Base-by-base conservation (phyloP, 2,329 filamentous ascomycete species). In the Xylariaceae sp. region DNA sequence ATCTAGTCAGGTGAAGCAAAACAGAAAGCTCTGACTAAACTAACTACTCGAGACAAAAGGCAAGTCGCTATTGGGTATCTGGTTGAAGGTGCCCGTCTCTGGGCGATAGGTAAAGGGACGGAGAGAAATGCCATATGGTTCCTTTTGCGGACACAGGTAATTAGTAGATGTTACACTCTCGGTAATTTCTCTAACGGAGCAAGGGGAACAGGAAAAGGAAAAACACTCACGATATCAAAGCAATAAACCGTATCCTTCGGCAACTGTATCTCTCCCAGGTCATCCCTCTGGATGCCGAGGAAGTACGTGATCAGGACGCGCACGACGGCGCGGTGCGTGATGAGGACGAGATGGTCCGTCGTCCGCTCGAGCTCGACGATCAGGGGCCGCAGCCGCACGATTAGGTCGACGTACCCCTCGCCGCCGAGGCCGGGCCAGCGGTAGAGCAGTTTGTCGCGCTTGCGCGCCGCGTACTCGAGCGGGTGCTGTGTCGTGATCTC, bases 351-450 rank as follows among this genome's bases (percentile, higher is more conserved):
- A 15, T 19, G 15, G 24, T 45, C 43, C 3, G 39, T 43, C 12
- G 39, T 45, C 26, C 43, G 36, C 35, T 45, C 43, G 19, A 45
- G 43, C 29, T 45, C 43, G 29, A 45, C 35, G 3, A 45, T 45
- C 2, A 45, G 40, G 9, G 43, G 43, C 12, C 43, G 43, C 21
- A 45, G 9, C 21, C 43, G 17, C 2, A 45, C 40, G 26, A 45
- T 45, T 4, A 45, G 29, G 21, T 45, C 43, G 11, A 39, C 24
- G 34, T 45, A 45, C 6, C 43, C 43, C 13, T 45, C 43, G 3
- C 43, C 43, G 33, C 43, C 43, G 8, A 45, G 23, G 5, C 43
- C 43, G 12, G 43, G 43, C 35, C 35, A 45, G 27, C 43, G 43
- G 24, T 45, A 45, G 5, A 26, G 34, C n/a, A 45, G 40, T 33